Base-by-base conservation (phyloP, 202 grass and related monocot species). In the Setaria italica region DNA sequence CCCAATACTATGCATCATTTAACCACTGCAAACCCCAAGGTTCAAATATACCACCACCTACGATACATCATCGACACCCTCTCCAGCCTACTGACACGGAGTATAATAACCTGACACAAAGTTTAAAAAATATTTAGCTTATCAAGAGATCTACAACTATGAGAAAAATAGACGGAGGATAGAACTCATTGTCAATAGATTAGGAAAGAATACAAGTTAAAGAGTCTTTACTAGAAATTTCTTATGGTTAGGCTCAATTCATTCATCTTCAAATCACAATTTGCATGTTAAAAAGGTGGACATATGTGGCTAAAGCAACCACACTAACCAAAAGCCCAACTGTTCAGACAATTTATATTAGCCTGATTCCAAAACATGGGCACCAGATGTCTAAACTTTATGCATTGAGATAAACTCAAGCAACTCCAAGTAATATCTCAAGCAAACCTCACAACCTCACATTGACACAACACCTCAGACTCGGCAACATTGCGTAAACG, bases 101-200 rank as follows among this genome's bases (percentile, higher is more conserved):
- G 88, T 78, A 88, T 91, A 95, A 59, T 94, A 95, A 78, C 95
- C 95, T 98, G 74, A 12, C 29, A 87, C 34, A 82, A 48, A 67
- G 17, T 72, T 72, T 2, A 76, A 7, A 59, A 37, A 49, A 8
- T 13, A 42, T 85, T 79, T 41, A 78, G 56, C 5, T 55, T 7
- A 57, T 79, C n/a, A 11, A 79, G 5, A 78, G n/a, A 77, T 51
- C 10, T 67, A 13, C 15, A 79, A 74, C 58, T 30, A 82, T 11
- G 54, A 17, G 19, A 42, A 51, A 5, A 5, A 41, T 41, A 41
- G 39, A 5, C 39, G 5, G 39, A 41, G 39, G 3, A 62, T 16
- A 19, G 63, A 34, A 68, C 8, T 49, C 53, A 54, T 5, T 54
- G 3, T 53, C 50, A 59, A 41, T 41, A 5, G 39, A 41, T 41